A percentile compares a stretch with the other conserved stretches of the same genome.
phyloP scores from a whole-genome alignment of 2,329 filamentous ascomycete species.

The Neopestalotiopsis clavispora region DNA sequence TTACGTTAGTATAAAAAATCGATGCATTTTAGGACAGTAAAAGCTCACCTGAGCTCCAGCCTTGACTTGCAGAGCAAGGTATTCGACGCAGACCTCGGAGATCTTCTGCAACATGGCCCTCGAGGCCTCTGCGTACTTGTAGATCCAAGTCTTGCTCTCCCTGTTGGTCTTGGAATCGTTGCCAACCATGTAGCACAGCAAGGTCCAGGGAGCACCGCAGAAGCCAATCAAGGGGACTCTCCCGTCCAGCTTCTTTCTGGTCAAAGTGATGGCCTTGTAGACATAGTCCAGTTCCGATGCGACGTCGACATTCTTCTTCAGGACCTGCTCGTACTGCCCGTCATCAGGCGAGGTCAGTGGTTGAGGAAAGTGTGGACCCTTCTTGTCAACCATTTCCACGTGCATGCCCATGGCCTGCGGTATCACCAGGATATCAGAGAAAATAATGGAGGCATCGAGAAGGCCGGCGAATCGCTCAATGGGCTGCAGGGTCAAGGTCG shows the following conservation, averaged over 20 bases:
- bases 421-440: slow-evolving; percentile 97
- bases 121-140: slow-evolving; percentile 80
- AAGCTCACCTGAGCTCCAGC: slow-evolving; percentile 81
- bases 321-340: slow-evolving; percentile 78
- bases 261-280: slow-evolving; percentile 92
- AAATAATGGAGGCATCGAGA: slow-evolving; percentile 96
- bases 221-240: slow-evolving; percentile 94
- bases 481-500: slow-evolving; percentile 90
- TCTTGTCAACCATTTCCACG: slow-evolving; percentile 98
- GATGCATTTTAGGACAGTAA: not conserved
- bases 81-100: slow-evolving; percentile 91
- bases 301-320: slow-evolving; percentile 82
- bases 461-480: slow-evolving; percentile 90
- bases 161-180: slow-evolving; percentile 95
- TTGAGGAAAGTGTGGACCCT: slow-evolving; percentile 91
- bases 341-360: slow-evolving; percentile 82
- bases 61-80: slow-evolving; percentile 88
- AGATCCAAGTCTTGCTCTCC: slow-evolving; percentile 96
- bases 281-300: slow-evolving; percentile 88
- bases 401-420: slow-evolving; percentile 97
- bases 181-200: slow-evolving; percentile 99
- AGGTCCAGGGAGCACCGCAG: slow-evolving; percentile 94
- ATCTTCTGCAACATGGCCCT: slow-evolving; percentile 89
- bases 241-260: slow-evolving; percentile 83
- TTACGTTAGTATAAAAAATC: slow-evolving; percentile 13